Evolutionary conservation across 2,329 filamentous ascomycete species (phyloP), one percentile per base, ranked within the genome.

Genomic region (Pseudogymnoascus sp.): DNA sequence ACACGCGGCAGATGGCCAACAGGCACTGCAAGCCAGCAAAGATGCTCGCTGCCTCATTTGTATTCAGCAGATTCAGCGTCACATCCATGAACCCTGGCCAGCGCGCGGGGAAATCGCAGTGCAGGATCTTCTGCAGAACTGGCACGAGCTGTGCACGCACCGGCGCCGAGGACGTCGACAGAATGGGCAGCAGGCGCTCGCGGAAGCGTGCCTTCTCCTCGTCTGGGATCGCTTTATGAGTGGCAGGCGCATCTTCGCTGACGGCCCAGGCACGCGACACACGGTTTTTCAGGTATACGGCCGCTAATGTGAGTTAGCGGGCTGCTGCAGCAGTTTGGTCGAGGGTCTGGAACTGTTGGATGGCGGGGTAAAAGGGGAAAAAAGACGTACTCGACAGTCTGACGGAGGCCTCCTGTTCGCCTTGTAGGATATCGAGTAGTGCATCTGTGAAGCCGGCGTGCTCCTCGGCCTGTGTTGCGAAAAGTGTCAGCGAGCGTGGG

Each of bases 221-320:
- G 73, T 97, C 93, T 69, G 89, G 83, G 77, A 96, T 94, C 69
- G 87, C 80, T 69, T 85, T 86, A 70, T 89, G 86, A 71, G 84
- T 83, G 60, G 69, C 65, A 66, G 87, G 84, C 72, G 83, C 86
- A 67, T 93, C 89, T 67, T 95, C 90, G 71, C 83, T 81, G 66
- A 84, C 86, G 62, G 88, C 84, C 94, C 94, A 99, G 71, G 91
- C 92, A 73, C 92, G 89, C 75, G 90, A 93, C 75, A 97, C 89
- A 74, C 92, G 89, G 79, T 99, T 97, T 80, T 99, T 99, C 75
- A 97, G 86, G 78, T 97, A 99, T 70, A 99, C 91, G 73, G 93
- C 92, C 72, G 92, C 93, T 97, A 76, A 65, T 68, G 61, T 59
- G 31, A 36, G 55, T 59, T 39, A 59, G 55, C 55, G 55, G 31